Evolutionary conservation across 2,329 filamentous ascomycete genomes (phyloP), one percentile per base, ranked within the genome.

Genomic region (Monilinia fructicola): DNA sequence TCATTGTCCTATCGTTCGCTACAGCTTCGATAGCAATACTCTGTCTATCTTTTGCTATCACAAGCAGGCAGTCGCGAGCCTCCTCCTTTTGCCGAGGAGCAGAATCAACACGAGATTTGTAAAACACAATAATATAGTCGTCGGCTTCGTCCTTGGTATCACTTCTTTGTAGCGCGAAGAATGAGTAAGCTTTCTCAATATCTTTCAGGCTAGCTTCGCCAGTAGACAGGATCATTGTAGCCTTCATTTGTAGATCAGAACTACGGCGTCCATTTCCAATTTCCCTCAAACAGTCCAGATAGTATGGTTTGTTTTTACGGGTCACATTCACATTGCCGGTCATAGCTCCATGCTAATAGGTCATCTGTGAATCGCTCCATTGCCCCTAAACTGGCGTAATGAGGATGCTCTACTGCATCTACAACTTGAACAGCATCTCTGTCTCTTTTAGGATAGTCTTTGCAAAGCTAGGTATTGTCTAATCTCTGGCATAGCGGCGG

Each of bases 201-300:
- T 89, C 86, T 63, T 83, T 79, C 52, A 83, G 78, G 42, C 83
- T 85, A 71, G 84, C 82, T 67, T 84, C 79, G 38, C 86, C 87
- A 72, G 85, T 77, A 1, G 87, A 87, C 59, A 82, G 83, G 52
- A 88, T 81, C 62, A 83, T 79, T 10, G 81, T 82, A 31, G 87
- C 83, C 73, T 86, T 84, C 44, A 81, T 80, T 53, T 85, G 78
- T n/a, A 92, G 81, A 10, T 80, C 75, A 53, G 85, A 82, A 73
- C 84, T 87, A 53, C 65, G 54, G 23, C 76, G 72, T 23, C 84
- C 81, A 31, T 78, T 78, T 21, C 84, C 84, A 64, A 91, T 83
- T 56, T 82, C 79, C 70, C 84, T 81, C n/a, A 92, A 78, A 72
- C 85, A 89, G 75, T 88, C 84, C 68, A 90, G 82, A 74, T 90